Percentiles rank a stretch among this genome's conserved stretches.
Conservation (phyloP, 192 early-diverging fungal genomes). For the Umbelopsis sp. region DNA sequence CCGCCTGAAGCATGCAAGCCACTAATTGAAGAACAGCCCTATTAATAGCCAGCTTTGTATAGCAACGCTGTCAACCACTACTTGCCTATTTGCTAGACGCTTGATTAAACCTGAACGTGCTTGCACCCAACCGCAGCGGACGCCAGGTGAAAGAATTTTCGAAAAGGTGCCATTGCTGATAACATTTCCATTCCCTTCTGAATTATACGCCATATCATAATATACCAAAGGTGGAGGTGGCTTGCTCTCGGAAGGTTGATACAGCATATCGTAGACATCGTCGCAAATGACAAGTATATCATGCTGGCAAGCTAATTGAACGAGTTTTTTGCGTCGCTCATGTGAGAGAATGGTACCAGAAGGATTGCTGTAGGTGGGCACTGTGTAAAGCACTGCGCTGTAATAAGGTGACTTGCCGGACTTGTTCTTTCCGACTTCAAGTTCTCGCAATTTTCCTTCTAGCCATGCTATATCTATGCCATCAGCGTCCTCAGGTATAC, state of each 20-base stretch:
- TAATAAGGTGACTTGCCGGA: background rate
- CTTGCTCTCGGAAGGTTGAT: background rate
- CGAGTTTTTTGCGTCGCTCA: slow-evolving; percentile 17
- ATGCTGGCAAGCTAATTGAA: slow-evolving; percentile 29
- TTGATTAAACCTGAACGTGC: slow-evolving; percentile 16
- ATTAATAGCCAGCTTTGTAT: no score
- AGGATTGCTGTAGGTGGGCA: slow-evolving; percentile 42
- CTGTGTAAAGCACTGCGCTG: slow-evolving; percentile 33
- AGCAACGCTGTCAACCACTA: no score
- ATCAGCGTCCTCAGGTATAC: slow-evolving; percentile 25
- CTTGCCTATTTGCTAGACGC: slow-evolving; percentile 18
- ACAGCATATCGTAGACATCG: slow-evolving; percentile 44
- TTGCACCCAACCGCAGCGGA: slow-evolving; percentile 37
- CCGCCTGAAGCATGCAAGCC: slow-evolving; percentile 38
- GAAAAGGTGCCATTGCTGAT: slow-evolving; percentile 41
- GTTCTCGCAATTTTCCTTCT: background rate
- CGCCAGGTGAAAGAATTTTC: slow-evolving; percentile 37
- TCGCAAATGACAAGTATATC: slow-evolving; percentile 38
- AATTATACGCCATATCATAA: slow-evolving; percentile 23
- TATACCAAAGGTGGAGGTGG: slow-evolving; percentile 18
- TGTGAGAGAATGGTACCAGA: slow-evolving; percentile 25
- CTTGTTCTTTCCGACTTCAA: background rate
- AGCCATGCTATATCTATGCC: slow-evolving; percentile 30
- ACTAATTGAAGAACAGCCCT: slow-evolving; percentile 19
- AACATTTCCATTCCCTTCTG: slow-evolving; percentile 8